phyloP scores from a whole-genome alignment of 495 filamentous ascomycete genomes.

The Xylaria acuta region DNA sequence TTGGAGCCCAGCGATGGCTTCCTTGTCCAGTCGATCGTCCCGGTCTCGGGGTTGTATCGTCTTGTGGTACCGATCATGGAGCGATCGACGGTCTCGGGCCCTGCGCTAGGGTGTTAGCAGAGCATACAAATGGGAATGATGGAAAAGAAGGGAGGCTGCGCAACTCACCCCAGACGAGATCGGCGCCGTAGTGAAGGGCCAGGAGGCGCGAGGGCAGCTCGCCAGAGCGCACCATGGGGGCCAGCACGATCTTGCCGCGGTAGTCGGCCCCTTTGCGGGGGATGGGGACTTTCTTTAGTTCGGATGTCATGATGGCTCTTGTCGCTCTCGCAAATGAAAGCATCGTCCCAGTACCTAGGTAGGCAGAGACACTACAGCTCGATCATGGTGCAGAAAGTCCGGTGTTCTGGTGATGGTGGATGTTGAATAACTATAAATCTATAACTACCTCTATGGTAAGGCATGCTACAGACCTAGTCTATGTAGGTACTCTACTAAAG shows the following conservation, averaged over 20 bases:
- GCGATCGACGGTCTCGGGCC: conserved; percentile 91
- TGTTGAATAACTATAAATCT: not conserved
- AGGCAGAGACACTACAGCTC: not conserved
- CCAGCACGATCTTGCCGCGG: conserved; percentile 88
- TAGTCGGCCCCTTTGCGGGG: conserved; percentile 91
- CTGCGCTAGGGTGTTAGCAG: conserved; percentile 44
- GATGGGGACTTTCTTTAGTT: conserved; percentile 73
- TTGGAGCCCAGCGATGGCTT: conserved; percentile 69
- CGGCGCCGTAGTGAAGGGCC: conserved; percentile 91
- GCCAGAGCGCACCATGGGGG: conserved; percentile 96
- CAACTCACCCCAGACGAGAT: conserved; percentile 85
- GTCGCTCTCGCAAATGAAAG: conserved; percentile 27
- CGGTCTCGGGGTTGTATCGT: conserved; percentile 73
- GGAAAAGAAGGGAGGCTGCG: not conserved
- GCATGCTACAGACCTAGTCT: too few relatives aligned
- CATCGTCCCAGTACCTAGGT: conserved; percentile 25
- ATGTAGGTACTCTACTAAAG: not conserved
- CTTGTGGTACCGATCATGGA: conserved; percentile 85
- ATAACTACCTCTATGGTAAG: not conserved
- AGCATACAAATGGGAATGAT: not conserved
- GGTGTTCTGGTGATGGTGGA: conserved; percentile 11
- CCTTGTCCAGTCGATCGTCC: conserved; percentile 83
- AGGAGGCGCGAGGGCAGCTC: conserved; percentile 88
- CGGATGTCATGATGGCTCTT: conserved; percentile 60
- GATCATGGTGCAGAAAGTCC: conserved; percentile 11